phyloP scores from a whole-genome alignment of 305 asterid species.

The Solanum hybrid region DNA sequence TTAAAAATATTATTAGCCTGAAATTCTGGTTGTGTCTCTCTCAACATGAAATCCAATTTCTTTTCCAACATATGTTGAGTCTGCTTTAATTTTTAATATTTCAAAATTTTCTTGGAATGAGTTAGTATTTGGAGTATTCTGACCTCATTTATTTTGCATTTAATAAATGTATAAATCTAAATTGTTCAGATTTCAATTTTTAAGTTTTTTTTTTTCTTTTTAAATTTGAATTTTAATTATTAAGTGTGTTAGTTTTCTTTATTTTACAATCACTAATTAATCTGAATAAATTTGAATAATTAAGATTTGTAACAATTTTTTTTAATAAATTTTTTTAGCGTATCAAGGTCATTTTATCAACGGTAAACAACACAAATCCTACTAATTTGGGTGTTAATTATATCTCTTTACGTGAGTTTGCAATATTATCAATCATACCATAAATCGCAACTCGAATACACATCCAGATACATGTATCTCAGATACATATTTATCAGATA shows the following conservation, averaged over 20 bases:
- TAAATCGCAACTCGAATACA: neutral
- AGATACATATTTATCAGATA: too few species aligned
- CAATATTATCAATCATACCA: neutral
- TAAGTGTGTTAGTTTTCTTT: neutral
- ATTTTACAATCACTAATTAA: neutral
- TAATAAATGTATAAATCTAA: neutral
- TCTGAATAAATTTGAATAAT: neutral
- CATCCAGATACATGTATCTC: neutral
- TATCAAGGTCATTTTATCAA: neutral
- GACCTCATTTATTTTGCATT: neutral
- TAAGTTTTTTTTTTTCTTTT: neutral
- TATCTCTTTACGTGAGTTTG: neutral
- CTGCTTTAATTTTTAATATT: neutral
- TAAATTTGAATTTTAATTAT: neutral
- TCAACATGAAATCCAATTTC: neutral
- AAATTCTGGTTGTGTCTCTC: neutral
- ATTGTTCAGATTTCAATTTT: neutral
- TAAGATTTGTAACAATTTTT: neutral
- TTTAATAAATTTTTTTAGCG: too few species aligned
- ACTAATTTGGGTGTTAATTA: too few species aligned
- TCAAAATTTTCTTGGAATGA: neutral
- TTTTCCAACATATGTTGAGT: neutral
- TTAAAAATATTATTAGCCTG: neutral
- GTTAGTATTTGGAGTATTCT: neutral
- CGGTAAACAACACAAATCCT: neutral